phyloP scores from a whole-genome alignment of 352 stramenopile genomes.

The Globisporangium takayamanum region DNA sequence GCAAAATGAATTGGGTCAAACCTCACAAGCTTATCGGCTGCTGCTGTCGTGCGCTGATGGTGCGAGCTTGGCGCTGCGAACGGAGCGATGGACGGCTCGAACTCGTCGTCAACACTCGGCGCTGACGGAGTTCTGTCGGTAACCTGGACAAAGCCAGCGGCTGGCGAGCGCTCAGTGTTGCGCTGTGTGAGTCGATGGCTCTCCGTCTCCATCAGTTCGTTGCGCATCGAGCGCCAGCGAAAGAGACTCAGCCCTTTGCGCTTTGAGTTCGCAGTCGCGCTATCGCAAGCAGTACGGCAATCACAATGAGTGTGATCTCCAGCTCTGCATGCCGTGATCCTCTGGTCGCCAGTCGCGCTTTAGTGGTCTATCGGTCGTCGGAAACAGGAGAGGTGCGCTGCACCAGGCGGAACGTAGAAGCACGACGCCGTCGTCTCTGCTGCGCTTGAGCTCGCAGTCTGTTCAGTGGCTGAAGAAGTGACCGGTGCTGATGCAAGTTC shows the following conservation, averaged over 20 bases:
- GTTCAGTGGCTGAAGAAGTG: no score
- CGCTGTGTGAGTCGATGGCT: slow-evolving; percentile 1
- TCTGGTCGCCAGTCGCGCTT: background rate
- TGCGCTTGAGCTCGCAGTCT: no score
- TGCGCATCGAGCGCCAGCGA: slow-evolving; percentile 15
- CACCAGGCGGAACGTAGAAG: no score
- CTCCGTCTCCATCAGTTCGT: slow-evolving; percentile 21
- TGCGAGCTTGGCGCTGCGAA: background rate
- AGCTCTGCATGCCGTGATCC: background rate
- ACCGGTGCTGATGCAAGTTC: no score
- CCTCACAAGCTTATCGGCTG: background rate
- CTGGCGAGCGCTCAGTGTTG: background rate
- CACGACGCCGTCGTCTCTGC: no score
- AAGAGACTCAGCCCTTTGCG: slow-evolving; percentile 13
- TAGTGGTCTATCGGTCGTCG: background rate
- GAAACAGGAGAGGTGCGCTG: slow-evolving; percentile 11
- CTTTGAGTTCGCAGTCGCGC: background rate
- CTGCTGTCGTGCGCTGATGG: background rate
- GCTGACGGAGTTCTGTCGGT: slow-evolving; percentile 5
- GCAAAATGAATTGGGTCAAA: no score
- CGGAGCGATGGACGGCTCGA: background rate
- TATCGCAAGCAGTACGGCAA: slow-evolving; percentile 1
- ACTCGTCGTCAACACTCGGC: background rate
- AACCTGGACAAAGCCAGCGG: slow-evolving; percentile 5
- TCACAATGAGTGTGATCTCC: slow-evolving; percentile 9